phyloP scores from a whole-genome alignment of 179 eudicot species.

The Camellia oleifera region DNA sequence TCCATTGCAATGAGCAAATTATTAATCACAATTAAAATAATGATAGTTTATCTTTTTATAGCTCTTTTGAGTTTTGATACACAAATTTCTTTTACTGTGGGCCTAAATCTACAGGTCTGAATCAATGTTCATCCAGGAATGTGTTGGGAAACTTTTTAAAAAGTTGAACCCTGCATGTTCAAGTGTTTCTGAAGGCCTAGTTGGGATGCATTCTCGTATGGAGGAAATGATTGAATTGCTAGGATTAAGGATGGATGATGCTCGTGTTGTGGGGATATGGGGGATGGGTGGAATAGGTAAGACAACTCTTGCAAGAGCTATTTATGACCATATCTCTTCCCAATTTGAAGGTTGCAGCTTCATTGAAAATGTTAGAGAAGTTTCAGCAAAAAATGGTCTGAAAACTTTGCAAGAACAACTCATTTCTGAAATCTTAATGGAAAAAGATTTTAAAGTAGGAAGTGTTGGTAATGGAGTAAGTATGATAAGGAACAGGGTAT shows the following conservation, averaged over 20 bases:
- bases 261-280: slow-evolving; percentile 10
- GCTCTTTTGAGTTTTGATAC: not conserved
- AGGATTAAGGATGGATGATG: not conserved
- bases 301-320: slow-evolving; percentile 7
- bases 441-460: not conserved
- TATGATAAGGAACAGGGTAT: not conserved
- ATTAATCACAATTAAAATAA: too few species aligned
- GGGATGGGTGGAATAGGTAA: slow-evolving; percentile 21
- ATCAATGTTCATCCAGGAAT: slow-evolving; percentile 8
- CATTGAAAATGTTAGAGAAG: slow-evolving; percentile 9
- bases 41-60: too few species aligned
- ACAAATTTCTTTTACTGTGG: too few species aligned
- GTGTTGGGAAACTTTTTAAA: not conserved
- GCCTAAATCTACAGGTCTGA: slow-evolving; percentile 4
- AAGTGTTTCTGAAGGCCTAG: not conserved
- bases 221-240: slow-evolving; percentile 3
- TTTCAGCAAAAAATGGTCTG: not conserved
- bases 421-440: not conserved
- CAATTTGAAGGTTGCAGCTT: slow-evolving; percentile 11
- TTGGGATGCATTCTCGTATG: slow-evolving; percentile 4
- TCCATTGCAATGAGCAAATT: too few species aligned
- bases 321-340: not conserved
- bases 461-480: not conserved
- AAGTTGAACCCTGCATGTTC: not conserved
- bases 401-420: slow-evolving; percentile 14